Base-by-base conservation (phyloP, 2,329 filamentous ascomycete genomes). In the Sporothrix luriei region DNA sequence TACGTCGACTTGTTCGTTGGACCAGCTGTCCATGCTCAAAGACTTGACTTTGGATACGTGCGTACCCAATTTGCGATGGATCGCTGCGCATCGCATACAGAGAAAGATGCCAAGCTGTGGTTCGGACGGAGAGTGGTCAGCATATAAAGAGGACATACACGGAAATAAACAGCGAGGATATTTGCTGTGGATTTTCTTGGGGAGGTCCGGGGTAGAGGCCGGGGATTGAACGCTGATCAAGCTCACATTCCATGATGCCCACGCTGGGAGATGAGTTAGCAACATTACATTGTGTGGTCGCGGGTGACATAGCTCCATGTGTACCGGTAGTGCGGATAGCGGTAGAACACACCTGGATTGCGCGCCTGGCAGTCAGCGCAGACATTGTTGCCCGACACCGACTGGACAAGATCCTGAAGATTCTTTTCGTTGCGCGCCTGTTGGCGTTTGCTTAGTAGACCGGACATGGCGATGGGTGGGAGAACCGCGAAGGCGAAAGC, bases 41-140 rank as follows among this genome's bases (percentile, higher is more conserved):
- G 94, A 98, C 81, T 99, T 99, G 83, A 99, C 93, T 80, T 99
- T 99, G 74, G 94, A 97, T 73, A 99, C 93, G 80, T 99, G 95
- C 52, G 95, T 98, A 72, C 95, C 95, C 76, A 99, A 84, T 81
- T 98, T 98, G 77, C 95, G 92, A 83, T 99, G 95, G 77, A 98
- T 87, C 68, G 93, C 88, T 68, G 94, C 95, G 84, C 95, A 99
- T 78, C 95, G 92, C 91, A 99, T 96, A 82, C 95, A 99, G 66
- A 99, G 84, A 79, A 99, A 99, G 73, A 98, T 88, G 71, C 95
- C 95, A 81, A 99, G 83, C 92, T 97, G 68, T 29, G 10, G 14
- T 21, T 19, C 21, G 16, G 21, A 62, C 57, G 55, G 14, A 51
- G 33, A 9, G 19, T 57, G 29, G 68, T 69, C 43, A 69, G 64